A percentile compares a stretch with the other conserved stretches of the same genome.
phyloP scores from a whole-genome alignment of 2,329 filamentous ascomycete species.

The Tolypocladium album region DNA sequence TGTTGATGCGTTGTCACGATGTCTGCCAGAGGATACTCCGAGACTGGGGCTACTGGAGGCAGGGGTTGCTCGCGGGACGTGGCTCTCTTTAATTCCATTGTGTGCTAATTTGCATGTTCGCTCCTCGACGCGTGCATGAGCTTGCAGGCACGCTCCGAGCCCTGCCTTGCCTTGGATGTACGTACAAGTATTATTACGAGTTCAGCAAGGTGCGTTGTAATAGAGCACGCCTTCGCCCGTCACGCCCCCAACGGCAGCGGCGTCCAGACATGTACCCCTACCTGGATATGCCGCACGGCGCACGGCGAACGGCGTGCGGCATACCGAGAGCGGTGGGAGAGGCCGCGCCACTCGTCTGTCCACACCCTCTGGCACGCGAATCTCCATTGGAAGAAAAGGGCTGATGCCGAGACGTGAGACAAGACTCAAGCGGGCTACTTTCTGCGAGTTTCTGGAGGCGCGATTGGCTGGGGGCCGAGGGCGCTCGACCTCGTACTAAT shows the following conservation, averaged over 20 bases:
- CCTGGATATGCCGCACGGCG: neutral
- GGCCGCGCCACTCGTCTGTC: neutral
- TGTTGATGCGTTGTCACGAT: constrained; percentile 42
- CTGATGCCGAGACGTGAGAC: neutral
- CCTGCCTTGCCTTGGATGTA: no score
- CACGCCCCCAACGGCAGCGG: neutral
- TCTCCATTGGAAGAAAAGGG: neutral
- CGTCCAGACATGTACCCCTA: neutral
- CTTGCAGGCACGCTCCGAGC: neutral
- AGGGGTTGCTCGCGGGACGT: neutral
- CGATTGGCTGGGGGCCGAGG: neutral
- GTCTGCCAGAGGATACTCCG: constrained; percentile 20
- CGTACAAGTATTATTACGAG: neutral
- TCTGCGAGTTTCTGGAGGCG: neutral
- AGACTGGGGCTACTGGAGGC: constrained; percentile 3
- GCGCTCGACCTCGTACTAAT: neutral
- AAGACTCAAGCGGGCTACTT: neutral
- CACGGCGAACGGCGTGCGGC: no score
- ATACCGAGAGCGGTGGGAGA: neutral
- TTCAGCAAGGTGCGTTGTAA: neutral
- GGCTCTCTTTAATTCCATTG: neutral
- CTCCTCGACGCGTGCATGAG: neutral
- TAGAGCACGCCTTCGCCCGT: neutral
- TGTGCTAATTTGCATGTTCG: neutral
- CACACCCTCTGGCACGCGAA: neutral